Evolutionary conservation across 805 yeast genomes (phyloP).

Genomic region (Ogataea minuta): DNA sequence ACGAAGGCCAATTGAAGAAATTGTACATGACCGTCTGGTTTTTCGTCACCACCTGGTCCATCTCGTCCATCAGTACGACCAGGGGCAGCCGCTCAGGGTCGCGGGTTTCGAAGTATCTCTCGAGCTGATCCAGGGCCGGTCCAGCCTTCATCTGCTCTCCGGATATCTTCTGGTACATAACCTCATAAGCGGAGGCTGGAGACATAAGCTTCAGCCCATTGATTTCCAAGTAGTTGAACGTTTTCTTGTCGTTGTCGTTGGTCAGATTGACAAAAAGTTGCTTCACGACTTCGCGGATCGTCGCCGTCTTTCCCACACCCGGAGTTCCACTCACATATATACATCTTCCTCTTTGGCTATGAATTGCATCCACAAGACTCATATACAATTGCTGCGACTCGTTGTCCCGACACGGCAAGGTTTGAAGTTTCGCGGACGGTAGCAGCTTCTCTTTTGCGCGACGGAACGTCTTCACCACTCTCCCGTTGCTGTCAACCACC

Average conservation of each 20-base stretch:
- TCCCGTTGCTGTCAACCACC: conserved; percentile 11
- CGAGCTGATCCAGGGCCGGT: conserved; percentile 66
- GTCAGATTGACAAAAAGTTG: conserved; percentile 46
- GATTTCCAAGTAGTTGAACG: conserved; percentile 77
- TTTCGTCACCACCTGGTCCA: conserved; percentile 85
- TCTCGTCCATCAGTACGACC: conserved; percentile 83
- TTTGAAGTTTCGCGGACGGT: conserved; percentile 39
- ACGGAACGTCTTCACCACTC: conserved; percentile 28
- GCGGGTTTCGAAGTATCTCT: conserved; percentile 55
- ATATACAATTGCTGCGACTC: conserved; percentile 72
- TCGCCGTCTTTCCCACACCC: conserved; percentile 96
- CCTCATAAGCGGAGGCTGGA: conserved; percentile 80
- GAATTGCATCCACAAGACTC: conserved; percentile 68
- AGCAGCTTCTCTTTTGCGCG: conserved; percentile 41
- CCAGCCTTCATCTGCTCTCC: conserved; percentile 57
- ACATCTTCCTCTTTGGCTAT: conserved; percentile 73
- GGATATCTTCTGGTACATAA: conserved; percentile 73
- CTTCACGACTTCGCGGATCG: conserved; percentile 79
- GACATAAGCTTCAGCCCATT: conserved; percentile 84
- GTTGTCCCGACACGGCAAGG: conserved; percentile 82
- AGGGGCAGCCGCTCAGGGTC: conserved; percentile 47
- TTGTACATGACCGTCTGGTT: conserved; percentile 89
- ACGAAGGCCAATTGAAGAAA: conserved; percentile 96
- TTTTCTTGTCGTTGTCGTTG: conserved; percentile 21
- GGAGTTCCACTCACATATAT: conserved; percentile 95